Evolutionary conservation across 192 early-diverging fungal species (phyloP).

Genomic region (Podila horticola): DNA sequence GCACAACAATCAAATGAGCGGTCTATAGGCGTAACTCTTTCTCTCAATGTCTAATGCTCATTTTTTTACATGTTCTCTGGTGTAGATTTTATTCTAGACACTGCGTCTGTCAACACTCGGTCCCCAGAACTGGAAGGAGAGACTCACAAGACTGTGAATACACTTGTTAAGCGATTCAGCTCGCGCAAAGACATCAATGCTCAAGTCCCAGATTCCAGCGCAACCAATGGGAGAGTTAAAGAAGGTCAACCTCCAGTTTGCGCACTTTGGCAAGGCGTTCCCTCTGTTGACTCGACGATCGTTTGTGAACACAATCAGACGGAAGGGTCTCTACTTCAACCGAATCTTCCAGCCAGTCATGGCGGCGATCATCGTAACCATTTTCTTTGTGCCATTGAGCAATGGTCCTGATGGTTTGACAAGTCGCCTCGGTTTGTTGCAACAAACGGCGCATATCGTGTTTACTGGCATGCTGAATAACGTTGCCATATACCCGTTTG

Average conservation of each 20-base stretch:
- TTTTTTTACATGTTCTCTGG: neutral
- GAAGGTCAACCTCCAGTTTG: constrained; percentile 42
- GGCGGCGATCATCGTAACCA: constrained; percentile 37
- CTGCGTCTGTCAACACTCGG: constrained; percentile 38
- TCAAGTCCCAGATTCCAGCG: constrained; percentile 18
- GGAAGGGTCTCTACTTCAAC: constrained; percentile 46
- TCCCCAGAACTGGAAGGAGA: constrained; percentile 25
- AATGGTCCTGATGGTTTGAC: constrained; percentile 22
- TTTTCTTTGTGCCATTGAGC: constrained; percentile 35
- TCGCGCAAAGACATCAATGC: constrained; percentile 30
- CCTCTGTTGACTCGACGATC: constrained; percentile 34
- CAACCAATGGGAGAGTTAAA: constrained; percentile 13
- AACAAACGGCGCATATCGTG: constrained; percentile 41
- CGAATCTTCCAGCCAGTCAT: constrained; percentile 25
- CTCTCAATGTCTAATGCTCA: neutral
- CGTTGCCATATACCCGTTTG: constrained; percentile 44
- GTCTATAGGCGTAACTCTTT: neutral
- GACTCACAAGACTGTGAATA: constrained; percentile 25
- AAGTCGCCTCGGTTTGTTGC: constrained; percentile 44
- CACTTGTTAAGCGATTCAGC: constrained; percentile 28
- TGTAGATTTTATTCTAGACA: constrained; percentile 46
- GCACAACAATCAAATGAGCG: no score
- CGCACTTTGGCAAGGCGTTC: constrained; percentile 31
- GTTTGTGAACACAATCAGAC: constrained; percentile 44
- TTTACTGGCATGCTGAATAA: constrained; percentile 50